Conservation (phyloP, 257 asterid species). For the Rauvolfia tetraphylla region DNA sequence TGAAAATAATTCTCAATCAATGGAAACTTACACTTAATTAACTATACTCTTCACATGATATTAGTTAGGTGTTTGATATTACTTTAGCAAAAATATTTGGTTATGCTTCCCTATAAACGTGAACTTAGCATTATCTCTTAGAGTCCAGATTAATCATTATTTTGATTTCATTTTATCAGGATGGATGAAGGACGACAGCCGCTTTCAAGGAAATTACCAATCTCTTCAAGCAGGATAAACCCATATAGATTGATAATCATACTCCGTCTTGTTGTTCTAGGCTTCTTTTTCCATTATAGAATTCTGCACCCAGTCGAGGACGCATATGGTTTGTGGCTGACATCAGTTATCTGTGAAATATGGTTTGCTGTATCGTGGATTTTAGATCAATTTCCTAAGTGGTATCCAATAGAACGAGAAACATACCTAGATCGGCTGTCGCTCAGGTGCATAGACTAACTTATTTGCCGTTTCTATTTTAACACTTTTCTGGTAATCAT, state of each 20-base stretch:
- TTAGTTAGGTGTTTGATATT: neutral
- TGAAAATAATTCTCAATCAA: neutral
- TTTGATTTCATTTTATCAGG: constrained; percentile 39
- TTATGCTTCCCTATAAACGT: neutral
- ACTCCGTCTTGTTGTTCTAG: constrained; percentile 74
- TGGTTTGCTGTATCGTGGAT: constrained; percentile 96
- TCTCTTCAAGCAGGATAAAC: constrained; percentile 77
- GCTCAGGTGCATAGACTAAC: constrained; percentile 54
- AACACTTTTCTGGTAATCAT: too few species aligned
- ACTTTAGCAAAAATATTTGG: neutral
- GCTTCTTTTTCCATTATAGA: constrained; percentile 77
- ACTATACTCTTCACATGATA: neutral
- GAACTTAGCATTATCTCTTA: neutral
- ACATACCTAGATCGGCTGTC: constrained; percentile 90
- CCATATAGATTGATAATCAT: constrained; percentile 79
- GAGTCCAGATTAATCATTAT: neutral
- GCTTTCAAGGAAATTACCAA: constrained; percentile 76
- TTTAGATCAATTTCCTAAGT: constrained; percentile 91
- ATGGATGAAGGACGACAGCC: constrained; percentile 98
- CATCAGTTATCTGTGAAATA: constrained; percentile 89
- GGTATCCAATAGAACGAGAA: constrained; percentile 85
- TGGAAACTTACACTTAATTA: neutral
- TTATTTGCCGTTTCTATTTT: too few species aligned
- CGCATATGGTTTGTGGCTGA: constrained; percentile 84
- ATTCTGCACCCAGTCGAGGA: constrained; percentile 75